Base-by-base conservation (phyloP, 768 basidiomycete genomes). In the Suillus ampliporus region DNA sequence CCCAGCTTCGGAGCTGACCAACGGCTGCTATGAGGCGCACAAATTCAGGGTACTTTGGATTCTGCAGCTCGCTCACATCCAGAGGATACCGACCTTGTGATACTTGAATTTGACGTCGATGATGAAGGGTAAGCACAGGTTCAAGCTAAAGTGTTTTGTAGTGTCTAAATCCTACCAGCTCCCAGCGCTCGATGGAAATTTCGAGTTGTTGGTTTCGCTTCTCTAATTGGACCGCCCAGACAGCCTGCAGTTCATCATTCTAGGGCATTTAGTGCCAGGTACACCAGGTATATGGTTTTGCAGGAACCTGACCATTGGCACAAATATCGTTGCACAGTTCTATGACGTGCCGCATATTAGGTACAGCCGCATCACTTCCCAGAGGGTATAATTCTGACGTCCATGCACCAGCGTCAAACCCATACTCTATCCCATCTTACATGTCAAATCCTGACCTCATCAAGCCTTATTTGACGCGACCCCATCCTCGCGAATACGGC, bases 181-280 rank as follows among this genome's bases (percentile, higher is more conserved):
- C 92, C 67, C 78, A 83, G 48, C 82, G 83, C 63, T 87, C 84
- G 71, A 84, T 90, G 77, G 89, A 92, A 86, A 95, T 75, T 98
- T 97, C 68, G 97, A 99, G 72, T 83, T 94, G 15, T 89, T 99
- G 64, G 83, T 98, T n/a, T 63, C 92, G 97, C 35, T n/a, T n/a
- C n/a, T 96, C 95, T 4, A 83, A 73, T 89, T 99, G 52, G 82
- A 94, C 46, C 87, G 97, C 31, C 92, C 91, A 1, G 95, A 97
- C 86, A 90, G 64, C 97, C 97, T 17, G 97, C 96, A 37, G 87
- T 99, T n/a, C 63, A 75, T 99, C 68, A 84, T 98, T 62, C 87
- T 99, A n/a, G 97, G 97, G 17, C 96, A 99, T 98, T 98, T 72
- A 87, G 86, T 59, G 92, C 96, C 95, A 99, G 70, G 72, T 90